Evolutionary conservation across 2,329 filamentous ascomycete genomes (phyloP), one percentile per base, ranked within the genome.

Genomic region (Phialophora chinensis): DNA sequence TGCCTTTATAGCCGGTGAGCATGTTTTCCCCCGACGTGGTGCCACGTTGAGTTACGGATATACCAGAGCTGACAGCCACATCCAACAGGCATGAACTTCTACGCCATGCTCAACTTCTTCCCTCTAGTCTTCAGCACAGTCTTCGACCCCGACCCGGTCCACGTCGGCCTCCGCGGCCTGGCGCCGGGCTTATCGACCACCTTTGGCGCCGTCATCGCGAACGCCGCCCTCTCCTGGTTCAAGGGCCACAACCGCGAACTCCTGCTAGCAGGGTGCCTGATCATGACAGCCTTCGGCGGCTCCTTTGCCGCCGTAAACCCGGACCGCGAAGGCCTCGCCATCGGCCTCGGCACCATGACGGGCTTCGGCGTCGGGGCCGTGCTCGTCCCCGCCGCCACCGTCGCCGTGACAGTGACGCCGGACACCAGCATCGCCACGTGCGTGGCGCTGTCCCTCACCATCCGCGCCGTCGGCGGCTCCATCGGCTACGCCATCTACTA

Each of bases 381-480:
- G 10, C 60, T 71, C 12, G 67, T 71, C 10, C 69, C 69, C 4
- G 67, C 67, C 5, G 67, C 69, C 31, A 71, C 67, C 11, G 63
- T 71, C 4, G 69, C 69, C 35, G 54, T 69, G 6, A 69, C 58
- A 1, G 69, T 71, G 35, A 59, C 56, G 67, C 88, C 88, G 0
- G 87, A 89, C 77, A 79, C 91, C 57, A 80, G 90, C 3, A 90
- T 91, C 68, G 89, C 87, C 7, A 91, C 88, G 1, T 83, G 90
- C 50, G 86, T 88, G 0, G 87, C 89, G 6, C 80, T 91, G 23
- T 90, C 89, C 0, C 84, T 91, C 27, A 85, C 87, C 14, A 86
- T 91, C 70, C 87, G 89, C 38, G 87, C 90, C 61, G 83, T 91
- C 31, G 89, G 89, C 54, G 88, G 88, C 35, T 83, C 85, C 11